Percentiles rank a stretch among this genome's conserved stretches.
These are phyloP conservation scores for Termitomyces sp. DNA, from an alignment of 768 basidiomycete species.

Conservation along the genomic window DNA sequence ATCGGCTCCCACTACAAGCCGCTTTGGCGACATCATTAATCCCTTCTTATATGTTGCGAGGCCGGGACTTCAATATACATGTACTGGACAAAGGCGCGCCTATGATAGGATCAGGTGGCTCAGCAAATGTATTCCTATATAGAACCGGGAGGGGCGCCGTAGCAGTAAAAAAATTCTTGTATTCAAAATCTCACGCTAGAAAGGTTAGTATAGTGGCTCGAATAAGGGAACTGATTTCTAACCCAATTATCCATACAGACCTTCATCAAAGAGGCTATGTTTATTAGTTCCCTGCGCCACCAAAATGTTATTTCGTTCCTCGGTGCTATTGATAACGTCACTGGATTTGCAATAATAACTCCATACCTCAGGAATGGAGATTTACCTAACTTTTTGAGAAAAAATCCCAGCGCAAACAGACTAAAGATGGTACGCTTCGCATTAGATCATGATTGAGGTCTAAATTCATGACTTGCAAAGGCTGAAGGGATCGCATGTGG, in stretches of 20 bases:
- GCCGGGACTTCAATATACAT: too few relatives aligned
- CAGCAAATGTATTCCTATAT: background rate
- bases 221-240: background rate
- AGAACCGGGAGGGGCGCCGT: background rate
- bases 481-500: conserved; percentile 4
- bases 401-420: conserved; percentile 3
- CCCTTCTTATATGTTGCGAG: background rate
- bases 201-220: background rate
- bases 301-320: conserved; percentile 3
- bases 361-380: conserved; percentile 9
- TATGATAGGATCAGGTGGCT: background rate
- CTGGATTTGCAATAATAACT: background rate
- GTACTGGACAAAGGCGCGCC: background rate
- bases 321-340: background rate
- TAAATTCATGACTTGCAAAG: background rate
- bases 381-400: background rate
- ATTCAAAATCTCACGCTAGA: background rate
- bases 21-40: background rate
- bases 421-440: conserved; percentile 1
- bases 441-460: background rate
- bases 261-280: conserved; percentile 4
- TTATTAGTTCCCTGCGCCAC: conserved; percentile 6
- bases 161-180: background rate
- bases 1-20: background rate
- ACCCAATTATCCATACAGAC: background rate